A percentile compares a stretch with the other conserved stretches of the same genome.
These are phyloP conservation scores for Lipomyces kockii DNA, from an alignment of 805 yeast species.

Conservation along the genomic window DNA sequence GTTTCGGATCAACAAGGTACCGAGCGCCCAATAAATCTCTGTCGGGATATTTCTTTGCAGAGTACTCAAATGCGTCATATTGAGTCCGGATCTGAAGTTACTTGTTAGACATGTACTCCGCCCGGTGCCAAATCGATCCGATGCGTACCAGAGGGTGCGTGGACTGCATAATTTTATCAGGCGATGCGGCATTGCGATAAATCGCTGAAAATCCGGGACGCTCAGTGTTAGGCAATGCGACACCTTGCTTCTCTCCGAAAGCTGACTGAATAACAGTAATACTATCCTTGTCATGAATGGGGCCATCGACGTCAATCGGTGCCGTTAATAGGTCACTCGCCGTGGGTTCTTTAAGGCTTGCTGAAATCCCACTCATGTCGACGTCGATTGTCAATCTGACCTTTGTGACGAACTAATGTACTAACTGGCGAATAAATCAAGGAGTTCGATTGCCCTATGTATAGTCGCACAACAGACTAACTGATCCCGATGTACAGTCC, in stretches of 20 bases:
- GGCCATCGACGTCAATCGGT: constrained; percentile 10
- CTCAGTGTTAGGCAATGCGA: constrained; percentile 49
- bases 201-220: constrained; percentile 57
- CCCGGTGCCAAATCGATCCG: neutral
- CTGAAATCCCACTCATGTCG: constrained; percentile 18
- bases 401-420: too few relatives aligned
- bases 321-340: constrained; percentile 20
- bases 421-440: too few relatives aligned
- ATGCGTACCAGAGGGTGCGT: constrained; percentile 43
- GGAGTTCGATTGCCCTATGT: too few relatives aligned
- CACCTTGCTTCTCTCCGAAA: constrained; percentile 45
- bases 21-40: constrained; percentile 50
- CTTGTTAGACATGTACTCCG: neutral
- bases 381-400: too few relatives aligned
- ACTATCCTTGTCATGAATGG: constrained; percentile 28
- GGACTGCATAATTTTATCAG: constrained; percentile 42
- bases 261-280: constrained; percentile 14
- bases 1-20: constrained; percentile 43
- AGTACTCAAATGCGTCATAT: constrained; percentile 45
- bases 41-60: constrained; percentile 42
- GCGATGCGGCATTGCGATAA: constrained; percentile 53
- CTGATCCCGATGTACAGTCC: too few relatives aligned
- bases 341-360: constrained; percentile 17
- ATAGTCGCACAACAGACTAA: too few relatives aligned
- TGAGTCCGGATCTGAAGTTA: constrained; percentile 46